Conservation (phyloP, 2,329 filamentous ascomycete genomes). For the Talaromyces pinophilus region DNA sequence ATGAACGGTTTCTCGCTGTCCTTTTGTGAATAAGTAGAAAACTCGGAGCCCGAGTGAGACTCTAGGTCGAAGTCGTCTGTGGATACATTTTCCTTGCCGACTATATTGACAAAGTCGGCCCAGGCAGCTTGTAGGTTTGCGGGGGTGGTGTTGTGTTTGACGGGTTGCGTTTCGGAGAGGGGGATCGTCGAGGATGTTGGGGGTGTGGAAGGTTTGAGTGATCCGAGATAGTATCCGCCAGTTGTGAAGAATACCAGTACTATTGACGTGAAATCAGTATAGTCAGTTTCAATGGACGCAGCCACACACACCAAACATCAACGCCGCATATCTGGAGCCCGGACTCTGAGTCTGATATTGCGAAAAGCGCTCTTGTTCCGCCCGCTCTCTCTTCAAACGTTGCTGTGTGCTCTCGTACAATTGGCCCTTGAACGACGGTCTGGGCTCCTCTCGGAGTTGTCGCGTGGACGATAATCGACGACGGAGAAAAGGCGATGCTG, state of each 20-base stretch:
- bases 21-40: constrained; percentile 57
- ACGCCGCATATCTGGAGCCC: constrained; percentile 42
- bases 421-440: constrained; percentile 59
- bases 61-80: constrained; percentile 57
- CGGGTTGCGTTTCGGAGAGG: constrained; percentile 51
- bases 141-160: constrained; percentile 57
- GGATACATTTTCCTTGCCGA: constrained; percentile 65
- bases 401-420: constrained; percentile 63
- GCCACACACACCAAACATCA: constrained; percentile 37
- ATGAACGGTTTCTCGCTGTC: constrained; percentile 53
- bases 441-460: constrained; percentile 28
- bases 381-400: constrained; percentile 59
- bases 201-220: constrained; percentile 49
- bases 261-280: constrained; percentile 31
- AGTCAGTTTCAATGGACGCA: constrained; percentile 12
- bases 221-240: constrained; percentile 59
- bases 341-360: constrained; percentile 45
- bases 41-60: constrained; percentile 62
- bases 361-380: constrained; percentile 56
- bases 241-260: constrained; percentile 54
- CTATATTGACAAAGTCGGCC: constrained; percentile 62
- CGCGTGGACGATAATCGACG: constrained; percentile 13
- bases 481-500: not conserved
- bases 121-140: constrained; percentile 65
- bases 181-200: constrained; percentile 59